Evolutionary conservation across 495 filamentous ascomycete genomes (phyloP).

Genomic region (Chaetomium fimeti): DNA sequence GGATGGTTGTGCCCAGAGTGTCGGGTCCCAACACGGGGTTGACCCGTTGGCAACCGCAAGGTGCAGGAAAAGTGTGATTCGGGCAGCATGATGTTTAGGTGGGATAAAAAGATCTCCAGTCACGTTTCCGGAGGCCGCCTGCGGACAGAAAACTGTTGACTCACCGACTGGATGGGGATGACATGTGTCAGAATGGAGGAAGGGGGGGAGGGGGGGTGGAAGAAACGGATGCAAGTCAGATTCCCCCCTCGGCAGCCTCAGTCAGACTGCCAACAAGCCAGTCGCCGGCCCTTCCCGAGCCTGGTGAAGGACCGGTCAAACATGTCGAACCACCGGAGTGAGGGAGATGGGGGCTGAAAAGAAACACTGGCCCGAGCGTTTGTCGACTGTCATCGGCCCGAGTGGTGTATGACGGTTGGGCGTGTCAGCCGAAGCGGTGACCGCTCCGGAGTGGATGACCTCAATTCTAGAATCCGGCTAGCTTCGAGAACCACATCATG

Average conservation of each 20-base stretch:
- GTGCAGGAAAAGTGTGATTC: background rate
- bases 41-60: background rate
- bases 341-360: background rate
- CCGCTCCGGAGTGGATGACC: background rate
- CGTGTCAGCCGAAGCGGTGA: background rate
- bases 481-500: background rate
- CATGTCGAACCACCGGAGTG: background rate
- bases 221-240: constrained; percentile 1
- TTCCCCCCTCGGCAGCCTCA: background rate
- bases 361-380: background rate
- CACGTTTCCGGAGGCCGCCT: background rate
- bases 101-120: too few relatives aligned
- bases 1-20: constrained; percentile 3
- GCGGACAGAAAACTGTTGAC: too few relatives aligned
- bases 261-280: background rate
- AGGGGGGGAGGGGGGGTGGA: background rate
- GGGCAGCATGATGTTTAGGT: background rate
- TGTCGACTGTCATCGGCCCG: background rate
- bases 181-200: background rate
- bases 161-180: too few relatives aligned
- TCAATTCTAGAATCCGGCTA: background rate
- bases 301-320: constrained; percentile 13
- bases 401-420: background rate
- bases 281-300: background rate
- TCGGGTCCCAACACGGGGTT: constrained; percentile 3